Base-by-base conservation (phyloP, 139 green algal genomes). In the Coelastrella sp. region DNA sequence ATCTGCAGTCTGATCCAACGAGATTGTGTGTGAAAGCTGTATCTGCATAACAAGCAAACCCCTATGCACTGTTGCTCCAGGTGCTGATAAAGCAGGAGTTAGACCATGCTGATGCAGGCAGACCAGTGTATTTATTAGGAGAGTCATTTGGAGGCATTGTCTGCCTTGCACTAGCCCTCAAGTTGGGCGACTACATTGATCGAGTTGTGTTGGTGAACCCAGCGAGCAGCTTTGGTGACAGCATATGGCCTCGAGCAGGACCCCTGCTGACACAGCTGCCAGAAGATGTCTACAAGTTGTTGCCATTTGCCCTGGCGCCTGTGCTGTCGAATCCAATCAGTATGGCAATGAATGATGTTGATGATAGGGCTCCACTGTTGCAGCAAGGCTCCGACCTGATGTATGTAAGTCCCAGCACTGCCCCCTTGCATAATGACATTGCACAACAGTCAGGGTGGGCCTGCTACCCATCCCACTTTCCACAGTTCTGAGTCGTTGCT, bases 111-210 rank as follows among this genome's bases (percentile, higher is more conserved):
- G 41, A 59, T 35, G 79, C 86, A 32, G 87, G 86, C 32, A 87
- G 95, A 13, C 95, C 96, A 2, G 90, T 98, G 59, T 98, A 98
- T 89, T 69, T 98, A 37, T 73, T 98, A 79, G 96, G 95, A 1
- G 96, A 98, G 88, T 95, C 91, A 3, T 98, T 98, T 88, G 96
- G 96, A 13, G 95, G 89, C 0, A 43, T 98, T 41, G 87, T 98
- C 78, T 89, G 92, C 5, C 77, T 98, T 83, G 93, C 91, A 13
- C 89, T 96, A 35, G 94, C 94, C 3, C 72, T 87, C 73, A 72
- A 67, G 64, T 43, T 91, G 35, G 82, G 71, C 21, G 37, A 48
- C 27, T 79, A 81, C 6, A 27, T 87, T 19, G 82, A 87, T 57
- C 37, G 72, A 11, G 15, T 79, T 2, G 86, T 97, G 23, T 90